These are phyloP conservation scores for Pichia eremophila DNA, from an alignment of 805 yeast species.

Conservation along the genomic window DNA sequence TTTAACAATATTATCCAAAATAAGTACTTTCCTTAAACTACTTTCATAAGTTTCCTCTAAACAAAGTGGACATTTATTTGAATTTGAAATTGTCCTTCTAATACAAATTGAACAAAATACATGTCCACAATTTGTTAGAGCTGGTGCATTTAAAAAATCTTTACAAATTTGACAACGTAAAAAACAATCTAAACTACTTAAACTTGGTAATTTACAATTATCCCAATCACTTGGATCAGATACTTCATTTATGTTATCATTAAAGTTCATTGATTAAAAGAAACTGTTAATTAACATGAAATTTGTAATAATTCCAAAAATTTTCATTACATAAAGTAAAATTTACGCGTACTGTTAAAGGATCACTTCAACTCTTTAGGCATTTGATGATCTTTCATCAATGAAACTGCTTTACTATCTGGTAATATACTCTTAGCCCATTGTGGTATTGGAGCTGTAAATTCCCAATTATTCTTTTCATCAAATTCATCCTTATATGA, in stretches of 20 bases:
- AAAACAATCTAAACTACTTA: slow-evolving; percentile 56
- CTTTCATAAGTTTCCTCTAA: slow-evolving; percentile 62
- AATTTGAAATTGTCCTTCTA: slow-evolving; percentile 53
- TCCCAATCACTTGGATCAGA: slow-evolving; percentile 72
- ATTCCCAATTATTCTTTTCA: neutral
- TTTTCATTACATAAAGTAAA: too few relatives aligned
- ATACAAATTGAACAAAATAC: slow-evolving; percentile 86
- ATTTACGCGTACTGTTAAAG: too few relatives aligned
- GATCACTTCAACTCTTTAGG: neutral
- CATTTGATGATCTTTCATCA: slow-evolving; percentile 9
- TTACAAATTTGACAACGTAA: slow-evolving; percentile 84
- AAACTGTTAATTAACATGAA: too few relatives aligned
- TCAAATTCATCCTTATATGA: neutral
- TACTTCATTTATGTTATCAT: slow-evolving; percentile 19
- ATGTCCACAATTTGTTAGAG: slow-evolving; percentile 77
- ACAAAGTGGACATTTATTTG: slow-evolving; percentile 71
- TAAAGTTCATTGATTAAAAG: neutral
- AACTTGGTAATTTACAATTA: slow-evolving; percentile 41
- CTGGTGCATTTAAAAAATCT: slow-evolving; percentile 72
- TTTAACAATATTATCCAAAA: slow-evolving; percentile 61
- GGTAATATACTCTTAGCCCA: slow-evolving; percentile 3
- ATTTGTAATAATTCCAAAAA: too few relatives aligned
- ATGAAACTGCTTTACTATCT: neutral
- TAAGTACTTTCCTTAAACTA: slow-evolving; percentile 52
- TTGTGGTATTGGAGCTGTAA: neutral